Percentiles rank a stretch among this genome's conserved stretches.
Conservation (phyloP, 192 early-diverging fungal species). For the Coemansia sp. region DNA sequence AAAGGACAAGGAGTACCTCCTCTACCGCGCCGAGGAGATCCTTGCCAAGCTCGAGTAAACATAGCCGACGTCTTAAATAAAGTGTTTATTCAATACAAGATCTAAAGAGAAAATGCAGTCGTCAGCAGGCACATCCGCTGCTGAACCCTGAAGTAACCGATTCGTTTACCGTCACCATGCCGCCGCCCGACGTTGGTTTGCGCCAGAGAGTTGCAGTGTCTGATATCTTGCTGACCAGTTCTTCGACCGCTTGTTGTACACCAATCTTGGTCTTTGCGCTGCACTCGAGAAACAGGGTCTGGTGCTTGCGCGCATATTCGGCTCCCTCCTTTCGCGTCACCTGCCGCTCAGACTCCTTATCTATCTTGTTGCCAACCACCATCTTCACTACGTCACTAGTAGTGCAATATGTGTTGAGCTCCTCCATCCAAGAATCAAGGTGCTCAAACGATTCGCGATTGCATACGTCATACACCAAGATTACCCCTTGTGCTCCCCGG, state of each 20-base stretch:
- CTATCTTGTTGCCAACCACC: constrained; percentile 97
- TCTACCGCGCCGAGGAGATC: constrained; percentile 92
- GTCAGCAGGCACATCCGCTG: constrained; percentile 38
- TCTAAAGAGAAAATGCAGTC: neutral
- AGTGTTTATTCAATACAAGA: neutral
- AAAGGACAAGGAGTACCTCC: constrained; percentile 78
- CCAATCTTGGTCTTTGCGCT: constrained; percentile 92
- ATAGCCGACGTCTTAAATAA: neutral
- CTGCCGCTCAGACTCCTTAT: constrained; percentile 71
- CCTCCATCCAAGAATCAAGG: constrained; percentile 91
- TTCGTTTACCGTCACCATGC: constrained; percentile 39
- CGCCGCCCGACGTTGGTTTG: constrained; percentile 37
- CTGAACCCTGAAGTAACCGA: constrained; percentile 38
- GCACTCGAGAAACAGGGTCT: constrained; percentile 93
- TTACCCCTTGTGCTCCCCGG: constrained; percentile 96
- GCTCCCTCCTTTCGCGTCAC: constrained; percentile 86
- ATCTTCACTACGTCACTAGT: constrained; percentile 89
- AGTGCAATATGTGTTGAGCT: constrained; percentile 90
- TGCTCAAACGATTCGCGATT: constrained; percentile 91
- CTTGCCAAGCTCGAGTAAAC: constrained; percentile 79
- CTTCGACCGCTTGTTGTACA: constrained; percentile 91
- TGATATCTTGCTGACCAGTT: constrained; percentile 84
- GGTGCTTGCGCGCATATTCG: constrained; percentile 83
- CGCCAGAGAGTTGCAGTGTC: constrained; percentile 69
- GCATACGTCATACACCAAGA: constrained; percentile 97